A percentile compares a stretch with the other conserved stretches of the same genome.
These are phyloP conservation scores for Huntiella abstrusa DNA, from an alignment of 2,329 filamentous ascomycete genomes.

Conservation along the genomic window DNA sequence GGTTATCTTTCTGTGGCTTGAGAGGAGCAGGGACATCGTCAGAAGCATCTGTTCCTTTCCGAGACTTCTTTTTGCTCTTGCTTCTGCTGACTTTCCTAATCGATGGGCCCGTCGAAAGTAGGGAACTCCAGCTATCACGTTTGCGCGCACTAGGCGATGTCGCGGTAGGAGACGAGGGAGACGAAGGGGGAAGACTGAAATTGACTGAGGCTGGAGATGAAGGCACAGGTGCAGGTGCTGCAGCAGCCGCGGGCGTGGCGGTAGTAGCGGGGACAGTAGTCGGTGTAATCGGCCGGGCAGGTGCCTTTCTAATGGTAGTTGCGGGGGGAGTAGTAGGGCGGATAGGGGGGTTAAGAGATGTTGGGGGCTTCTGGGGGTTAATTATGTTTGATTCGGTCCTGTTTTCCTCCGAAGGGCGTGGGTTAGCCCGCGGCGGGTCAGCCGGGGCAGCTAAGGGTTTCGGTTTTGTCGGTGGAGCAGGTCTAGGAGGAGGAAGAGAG, in stretches of 20 bases:
- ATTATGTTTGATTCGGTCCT: background rate
- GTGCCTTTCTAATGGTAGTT: background rate
- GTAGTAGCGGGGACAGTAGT: background rate
- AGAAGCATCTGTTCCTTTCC: constrained; percentile 2
- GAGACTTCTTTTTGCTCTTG: background rate
- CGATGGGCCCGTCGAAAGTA: background rate
- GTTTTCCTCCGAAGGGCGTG: too few relatives aligned
- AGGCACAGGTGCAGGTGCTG: background rate
- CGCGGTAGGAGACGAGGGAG: background rate
- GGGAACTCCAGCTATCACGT: background rate
- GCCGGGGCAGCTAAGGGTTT: background rate
- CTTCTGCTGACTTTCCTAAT: background rate
- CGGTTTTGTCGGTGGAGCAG: too few relatives aligned
- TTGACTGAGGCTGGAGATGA: background rate
- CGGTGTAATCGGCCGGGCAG: background rate
- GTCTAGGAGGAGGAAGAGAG: too few relatives aligned
- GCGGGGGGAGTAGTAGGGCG: background rate
- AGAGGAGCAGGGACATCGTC: background rate
- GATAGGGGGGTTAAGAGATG: background rate
- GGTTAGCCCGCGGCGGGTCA: background rate
- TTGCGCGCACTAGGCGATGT: background rate
- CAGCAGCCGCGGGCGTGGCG: background rate
- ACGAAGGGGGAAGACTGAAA: background rate
- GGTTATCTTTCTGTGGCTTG: background rate
- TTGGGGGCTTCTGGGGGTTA: background rate